Evolutionary conservation across 306 rosid species (phyloP).

Genomic region (Cucumis cinereus): DNA sequence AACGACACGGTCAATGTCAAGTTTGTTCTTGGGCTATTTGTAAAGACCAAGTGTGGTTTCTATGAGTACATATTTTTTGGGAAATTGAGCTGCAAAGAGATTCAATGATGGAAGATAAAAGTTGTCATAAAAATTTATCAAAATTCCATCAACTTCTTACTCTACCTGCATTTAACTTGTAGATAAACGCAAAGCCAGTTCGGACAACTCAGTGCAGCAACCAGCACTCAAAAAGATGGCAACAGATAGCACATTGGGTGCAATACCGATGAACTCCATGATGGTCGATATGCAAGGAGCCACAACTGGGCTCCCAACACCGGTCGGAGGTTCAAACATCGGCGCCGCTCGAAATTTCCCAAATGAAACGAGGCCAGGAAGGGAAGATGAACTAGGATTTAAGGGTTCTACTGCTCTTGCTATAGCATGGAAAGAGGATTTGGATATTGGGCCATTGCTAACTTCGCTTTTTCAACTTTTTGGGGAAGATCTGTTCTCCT

Average conservation of each 20-base stretch:
- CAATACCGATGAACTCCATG: constrained; percentile 65
- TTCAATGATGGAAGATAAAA: neutral
- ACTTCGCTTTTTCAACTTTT: constrained; percentile 49
- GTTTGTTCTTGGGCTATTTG: neutral
- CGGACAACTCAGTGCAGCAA: constrained; percentile 56
- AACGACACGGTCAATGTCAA: neutral
- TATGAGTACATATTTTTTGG: neutral
- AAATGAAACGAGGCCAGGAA: constrained; percentile 26
- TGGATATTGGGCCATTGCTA: constrained; percentile 51
- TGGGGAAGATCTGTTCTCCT: constrained; percentile 54
- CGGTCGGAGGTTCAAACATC: constrained; percentile 26
- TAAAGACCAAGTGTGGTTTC: neutral
- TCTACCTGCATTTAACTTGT: neutral
- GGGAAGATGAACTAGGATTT: constrained; percentile 32
- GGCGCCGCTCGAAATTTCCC: constrained; percentile 29
- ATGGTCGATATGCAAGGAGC: constrained; percentile 58
- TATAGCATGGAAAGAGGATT: constrained; percentile 85
- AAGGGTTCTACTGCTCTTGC: constrained; percentile 47
- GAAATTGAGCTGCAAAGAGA: neutral
- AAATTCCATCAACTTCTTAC: neutral
- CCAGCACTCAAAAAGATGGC: constrained; percentile 58
- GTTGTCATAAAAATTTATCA: neutral
- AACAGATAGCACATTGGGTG: constrained; percentile 40
- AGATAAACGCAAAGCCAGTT: constrained; percentile 71
- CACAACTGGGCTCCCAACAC: constrained; percentile 33